Conservation (phyloP, 2,329 filamentous ascomycete species). For the Arthrinium puccinioides region DNA sequence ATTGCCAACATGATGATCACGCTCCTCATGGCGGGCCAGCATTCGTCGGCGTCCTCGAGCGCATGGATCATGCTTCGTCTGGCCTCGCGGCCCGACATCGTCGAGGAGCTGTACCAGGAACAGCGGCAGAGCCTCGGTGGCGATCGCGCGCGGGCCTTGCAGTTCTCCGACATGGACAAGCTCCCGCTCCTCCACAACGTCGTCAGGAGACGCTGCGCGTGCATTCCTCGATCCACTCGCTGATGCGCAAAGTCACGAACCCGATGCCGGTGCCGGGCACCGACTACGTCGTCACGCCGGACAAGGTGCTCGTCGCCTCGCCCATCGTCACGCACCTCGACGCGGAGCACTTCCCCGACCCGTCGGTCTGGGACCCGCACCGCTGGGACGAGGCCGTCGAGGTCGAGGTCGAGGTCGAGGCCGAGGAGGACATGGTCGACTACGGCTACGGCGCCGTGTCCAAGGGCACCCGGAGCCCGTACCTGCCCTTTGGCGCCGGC, state of each 20-base stretch:
- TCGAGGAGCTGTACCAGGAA: constrained; percentile 64
- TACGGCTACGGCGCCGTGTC: constrained; percentile 23
- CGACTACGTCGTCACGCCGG: constrained; percentile 50
- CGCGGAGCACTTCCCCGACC: constrained; percentile 53
- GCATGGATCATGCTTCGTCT: constrained; percentile 72
- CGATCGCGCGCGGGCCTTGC: constrained; percentile 41
- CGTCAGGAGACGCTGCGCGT: constrained; percentile 65
- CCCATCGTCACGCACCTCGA: constrained; percentile 36
- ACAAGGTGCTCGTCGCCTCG: constrained; percentile 32
- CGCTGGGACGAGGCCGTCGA: constrained; percentile 45
- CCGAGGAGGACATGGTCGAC: constrained; percentile 14
- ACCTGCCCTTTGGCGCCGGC: constrained; percentile 67
- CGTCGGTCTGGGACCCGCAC: constrained; percentile 53
- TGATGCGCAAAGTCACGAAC: constrained; percentile 66
- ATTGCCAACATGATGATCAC: constrained; percentile 85
- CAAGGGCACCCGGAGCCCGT: constrained; percentile 35
- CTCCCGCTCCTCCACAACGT: constrained; percentile 56
- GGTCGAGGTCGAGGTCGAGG: neutral
- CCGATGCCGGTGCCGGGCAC: constrained; percentile 53
- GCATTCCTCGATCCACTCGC: constrained; percentile 65
- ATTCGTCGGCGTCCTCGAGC: constrained; percentile 71
- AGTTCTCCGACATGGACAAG: constrained; percentile 51
- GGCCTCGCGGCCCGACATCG: constrained; percentile 60
- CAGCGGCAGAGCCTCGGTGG: constrained; percentile 45
- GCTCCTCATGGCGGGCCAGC: constrained; percentile 76